phyloP scores from a whole-genome alignment of 208 protist genomes.

The Acanthamoeba triangularis region DNA sequence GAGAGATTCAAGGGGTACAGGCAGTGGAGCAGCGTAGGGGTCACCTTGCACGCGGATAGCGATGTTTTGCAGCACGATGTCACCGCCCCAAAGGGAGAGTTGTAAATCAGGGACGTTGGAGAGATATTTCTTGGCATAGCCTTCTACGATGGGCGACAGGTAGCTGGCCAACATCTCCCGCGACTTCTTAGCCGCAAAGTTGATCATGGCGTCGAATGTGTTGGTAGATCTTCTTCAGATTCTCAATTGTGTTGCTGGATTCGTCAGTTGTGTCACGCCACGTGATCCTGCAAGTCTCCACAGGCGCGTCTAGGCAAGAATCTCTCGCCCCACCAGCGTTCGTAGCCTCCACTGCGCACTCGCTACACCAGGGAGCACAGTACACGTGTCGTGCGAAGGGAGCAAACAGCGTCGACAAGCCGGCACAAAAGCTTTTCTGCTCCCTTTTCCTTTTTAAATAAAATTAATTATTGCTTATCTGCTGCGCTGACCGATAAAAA shows the following conservation, averaged over 20 bases:
- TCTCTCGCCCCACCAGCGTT: too few species aligned
- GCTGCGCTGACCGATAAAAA: background rate
- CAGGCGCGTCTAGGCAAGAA: too few species aligned
- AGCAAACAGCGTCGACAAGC: too few species aligned
- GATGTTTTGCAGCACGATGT: conserved; percentile 68
- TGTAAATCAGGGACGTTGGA: conserved; percentile 63
- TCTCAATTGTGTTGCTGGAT: background rate
- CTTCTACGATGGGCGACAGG: conserved; percentile 56
- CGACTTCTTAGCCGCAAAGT: conserved; percentile 38
- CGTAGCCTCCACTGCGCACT: too few species aligned
- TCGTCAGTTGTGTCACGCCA: background rate
- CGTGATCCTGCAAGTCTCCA: too few species aligned
- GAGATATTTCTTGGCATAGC: conserved; percentile 71
- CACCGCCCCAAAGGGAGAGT: conserved; percentile 67
- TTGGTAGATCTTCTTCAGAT: background rate
- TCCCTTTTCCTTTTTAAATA: background rate
- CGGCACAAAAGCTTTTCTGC: too few species aligned
- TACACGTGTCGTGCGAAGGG: too few species aligned
- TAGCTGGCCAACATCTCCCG: conserved; percentile 66
- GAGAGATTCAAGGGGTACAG: background rate
- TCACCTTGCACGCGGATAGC: conserved; percentile 41
- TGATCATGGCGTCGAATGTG: background rate
- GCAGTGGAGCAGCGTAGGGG: background rate
- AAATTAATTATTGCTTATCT: background rate
- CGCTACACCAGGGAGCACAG: too few species aligned